Evolutionary conservation across 2,329 filamentous ascomycete genomes (phyloP).

Genomic region (Biscogniauxia mediterranea): DNA sequence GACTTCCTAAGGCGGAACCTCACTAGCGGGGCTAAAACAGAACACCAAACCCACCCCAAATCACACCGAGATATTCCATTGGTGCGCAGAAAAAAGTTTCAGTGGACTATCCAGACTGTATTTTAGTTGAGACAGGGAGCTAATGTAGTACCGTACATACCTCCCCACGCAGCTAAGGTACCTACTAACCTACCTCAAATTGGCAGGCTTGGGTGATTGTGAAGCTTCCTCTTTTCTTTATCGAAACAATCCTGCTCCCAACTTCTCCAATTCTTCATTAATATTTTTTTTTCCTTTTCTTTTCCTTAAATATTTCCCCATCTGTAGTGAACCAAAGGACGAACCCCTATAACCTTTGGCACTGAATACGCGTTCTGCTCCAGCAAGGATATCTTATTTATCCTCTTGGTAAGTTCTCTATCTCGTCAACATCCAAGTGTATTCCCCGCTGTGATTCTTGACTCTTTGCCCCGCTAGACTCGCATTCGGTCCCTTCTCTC

Average conservation of each 20-base stretch:
- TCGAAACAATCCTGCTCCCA: too few relatives aligned
- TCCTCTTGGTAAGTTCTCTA: not conserved
- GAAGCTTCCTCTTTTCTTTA: too few relatives aligned
- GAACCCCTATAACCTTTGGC: too few relatives aligned
- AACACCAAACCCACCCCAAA: not conserved
- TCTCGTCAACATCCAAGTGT: not conserved
- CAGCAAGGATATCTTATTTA: not conserved
- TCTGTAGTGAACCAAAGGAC: too few relatives aligned
- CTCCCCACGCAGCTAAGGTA: not conserved
- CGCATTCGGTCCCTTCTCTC: conserved; percentile 1
- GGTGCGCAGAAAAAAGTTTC: conserved; percentile 6
- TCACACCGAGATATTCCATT: not conserved
- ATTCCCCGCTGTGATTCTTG: conserved; percentile 16
- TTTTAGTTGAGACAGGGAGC: not conserved
- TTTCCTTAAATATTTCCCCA: too few relatives aligned
- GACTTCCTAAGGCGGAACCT: not conserved
- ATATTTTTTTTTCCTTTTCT: conserved; percentile 1
- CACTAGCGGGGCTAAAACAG: conserved; percentile 1
- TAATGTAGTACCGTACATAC: not conserved
- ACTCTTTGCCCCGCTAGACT: conserved; percentile 15
- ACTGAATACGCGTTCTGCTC: not conserved
- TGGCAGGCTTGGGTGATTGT: too few relatives aligned
- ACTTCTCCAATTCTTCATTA: not conserved
- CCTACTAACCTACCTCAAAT: too few relatives aligned
- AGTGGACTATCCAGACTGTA: not conserved